phyloP scores from a whole-genome alignment of 306 rosid species.

The Coriaria nepalensis region DNA sequence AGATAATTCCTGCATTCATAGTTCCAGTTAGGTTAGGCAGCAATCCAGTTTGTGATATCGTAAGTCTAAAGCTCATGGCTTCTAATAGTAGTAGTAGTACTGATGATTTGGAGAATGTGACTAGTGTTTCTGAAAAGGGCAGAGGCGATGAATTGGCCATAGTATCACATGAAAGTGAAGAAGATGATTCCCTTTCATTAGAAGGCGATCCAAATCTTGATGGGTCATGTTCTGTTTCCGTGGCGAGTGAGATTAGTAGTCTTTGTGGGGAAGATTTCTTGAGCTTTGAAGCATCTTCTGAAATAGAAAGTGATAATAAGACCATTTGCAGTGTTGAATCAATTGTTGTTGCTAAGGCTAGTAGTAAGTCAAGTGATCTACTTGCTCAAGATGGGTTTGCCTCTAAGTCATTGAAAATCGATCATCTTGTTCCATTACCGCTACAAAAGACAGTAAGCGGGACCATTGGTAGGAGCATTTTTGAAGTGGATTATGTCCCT shows the following conservation, averaged over 20 bases:
- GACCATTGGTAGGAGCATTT: conserved; percentile 55
- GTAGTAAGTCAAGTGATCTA: conserved; percentile 35
- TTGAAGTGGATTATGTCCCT: conserved; percentile 67
- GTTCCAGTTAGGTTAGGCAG: conserved; percentile 76
- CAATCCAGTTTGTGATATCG: conserved; percentile 63
- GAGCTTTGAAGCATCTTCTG: conserved; percentile 36
- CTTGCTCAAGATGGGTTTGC: conserved; percentile 29
- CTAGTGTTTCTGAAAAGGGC: conserved; percentile 22
- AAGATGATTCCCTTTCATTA: conserved; percentile 55
- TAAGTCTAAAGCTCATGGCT: conserved; percentile 60
- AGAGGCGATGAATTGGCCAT: conserved; percentile 22
- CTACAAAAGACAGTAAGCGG: conserved; percentile 34
- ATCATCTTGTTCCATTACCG: conserved; percentile 24
- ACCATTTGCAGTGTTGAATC: conserved; percentile 20
- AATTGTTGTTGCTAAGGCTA: conserved; percentile 22
- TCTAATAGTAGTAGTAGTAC: conserved; percentile 35
- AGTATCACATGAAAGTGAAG: conserved; percentile 41
- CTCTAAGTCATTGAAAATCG: conserved; percentile 21
- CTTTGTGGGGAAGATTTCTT: conserved; percentile 56
- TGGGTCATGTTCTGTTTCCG: conserved; percentile 55
- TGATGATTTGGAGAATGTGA: conserved; percentile 32
- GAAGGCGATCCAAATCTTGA: conserved; percentile 61
- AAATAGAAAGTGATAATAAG: conserved; percentile 33
- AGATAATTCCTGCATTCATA: conserved; percentile 43
- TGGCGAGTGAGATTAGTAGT: conserved; percentile 59